These are phyloP conservation scores for Sporothrix humicola DNA, from an alignment of 2,329 filamentous ascomycete species.

Conservation along the genomic window DNA sequence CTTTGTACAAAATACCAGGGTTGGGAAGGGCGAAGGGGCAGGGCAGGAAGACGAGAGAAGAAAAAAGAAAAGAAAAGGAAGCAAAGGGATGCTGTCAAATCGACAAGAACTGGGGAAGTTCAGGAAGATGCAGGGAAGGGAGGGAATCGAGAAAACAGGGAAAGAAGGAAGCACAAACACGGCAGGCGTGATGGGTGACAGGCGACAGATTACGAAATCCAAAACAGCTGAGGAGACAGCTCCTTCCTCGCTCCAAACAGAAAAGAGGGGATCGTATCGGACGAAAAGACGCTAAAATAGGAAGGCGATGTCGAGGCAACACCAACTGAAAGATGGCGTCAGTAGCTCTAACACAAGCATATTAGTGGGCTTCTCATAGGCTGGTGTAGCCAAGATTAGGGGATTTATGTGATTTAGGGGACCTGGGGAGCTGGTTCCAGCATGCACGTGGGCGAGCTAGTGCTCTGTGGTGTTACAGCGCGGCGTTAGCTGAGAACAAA, in stretches of 20 bases:
- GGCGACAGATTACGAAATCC: no score
- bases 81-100: slow-evolving; percentile 13
- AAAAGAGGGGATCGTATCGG: background rate
- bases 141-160: background rate
- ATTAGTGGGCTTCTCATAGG: background rate
- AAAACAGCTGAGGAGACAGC: background rate
- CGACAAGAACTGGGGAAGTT: background rate
- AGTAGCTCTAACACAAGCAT: background rate
- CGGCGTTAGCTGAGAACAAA: no score
- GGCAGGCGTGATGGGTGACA: slow-evolving; percentile 1
- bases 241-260: no score
- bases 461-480: background rate
- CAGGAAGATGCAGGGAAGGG: background rate
- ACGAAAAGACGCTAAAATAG: slow-evolving; percentile 12
- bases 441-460: slow-evolving; percentile 14
- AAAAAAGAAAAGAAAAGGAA: background rate
- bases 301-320: slow-evolving; percentile 9
- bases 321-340: background rate
- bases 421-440: background rate
- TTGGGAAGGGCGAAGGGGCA: background rate
- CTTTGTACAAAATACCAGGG: background rate
- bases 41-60: background rate
- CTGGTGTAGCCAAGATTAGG: background rate
- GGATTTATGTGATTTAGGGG: background rate
- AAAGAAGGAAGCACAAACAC: slow-evolving; percentile 17